Percentiles rank a stretch among this genome's conserved stretches.
Evolutionary conservation across 2,329 filamentous ascomycete genomes (phyloP).

Genomic region (Hypoxylon sp.): DNA sequence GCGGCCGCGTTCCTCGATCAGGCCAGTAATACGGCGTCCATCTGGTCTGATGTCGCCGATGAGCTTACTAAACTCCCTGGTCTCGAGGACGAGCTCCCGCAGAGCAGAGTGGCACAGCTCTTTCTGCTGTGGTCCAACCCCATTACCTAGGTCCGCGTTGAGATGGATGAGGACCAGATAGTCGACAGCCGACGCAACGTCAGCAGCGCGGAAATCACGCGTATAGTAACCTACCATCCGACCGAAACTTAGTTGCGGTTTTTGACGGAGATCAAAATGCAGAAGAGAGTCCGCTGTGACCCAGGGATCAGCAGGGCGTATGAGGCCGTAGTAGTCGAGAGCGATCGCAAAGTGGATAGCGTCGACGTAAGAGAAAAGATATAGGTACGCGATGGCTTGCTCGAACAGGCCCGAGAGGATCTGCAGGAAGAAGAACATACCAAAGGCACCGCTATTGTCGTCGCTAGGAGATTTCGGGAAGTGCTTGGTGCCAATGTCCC

Average conservation of each 20-base stretch:
- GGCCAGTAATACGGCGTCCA: slow-evolving; percentile 84
- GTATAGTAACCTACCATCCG: slow-evolving; percentile 96
- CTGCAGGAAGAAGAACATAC: slow-evolving; percentile 94
- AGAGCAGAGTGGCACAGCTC: slow-evolving; percentile 91
- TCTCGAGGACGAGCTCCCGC: slow-evolving; percentile 95
- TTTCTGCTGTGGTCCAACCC: slow-evolving; percentile 80
- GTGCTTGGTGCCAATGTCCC: slow-evolving; percentile 90
- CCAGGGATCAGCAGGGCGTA: slow-evolving; percentile 86
- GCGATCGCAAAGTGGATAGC: slow-evolving; percentile 95
- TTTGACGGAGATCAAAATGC: slow-evolving; percentile 74
- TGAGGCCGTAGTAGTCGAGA: slow-evolving; percentile 87
- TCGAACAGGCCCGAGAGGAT: slow-evolving; percentile 94
- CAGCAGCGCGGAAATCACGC: slow-evolving; percentile 90
- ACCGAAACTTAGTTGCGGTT: slow-evolving; percentile 92
- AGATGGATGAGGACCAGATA: slow-evolving; percentile 93
- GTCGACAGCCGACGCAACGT: slow-evolving; percentile 90
- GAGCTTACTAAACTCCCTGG: slow-evolving; percentile 92
- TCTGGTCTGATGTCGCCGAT: slow-evolving; percentile 92
- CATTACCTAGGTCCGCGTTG: slow-evolving; percentile 83
- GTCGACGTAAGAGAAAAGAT: slow-evolving; percentile 90
- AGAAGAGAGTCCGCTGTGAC: slow-evolving; percentile 78
- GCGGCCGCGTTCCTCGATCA: slow-evolving; percentile 85
- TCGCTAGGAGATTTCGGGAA: slow-evolving; percentile 87
- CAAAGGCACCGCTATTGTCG: slow-evolving; percentile 79
- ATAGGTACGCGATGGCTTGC: slow-evolving; percentile 90